Base-by-base conservation (phyloP, 176 grass and related monocot species). In the Aegilops umbellulata region DNA sequence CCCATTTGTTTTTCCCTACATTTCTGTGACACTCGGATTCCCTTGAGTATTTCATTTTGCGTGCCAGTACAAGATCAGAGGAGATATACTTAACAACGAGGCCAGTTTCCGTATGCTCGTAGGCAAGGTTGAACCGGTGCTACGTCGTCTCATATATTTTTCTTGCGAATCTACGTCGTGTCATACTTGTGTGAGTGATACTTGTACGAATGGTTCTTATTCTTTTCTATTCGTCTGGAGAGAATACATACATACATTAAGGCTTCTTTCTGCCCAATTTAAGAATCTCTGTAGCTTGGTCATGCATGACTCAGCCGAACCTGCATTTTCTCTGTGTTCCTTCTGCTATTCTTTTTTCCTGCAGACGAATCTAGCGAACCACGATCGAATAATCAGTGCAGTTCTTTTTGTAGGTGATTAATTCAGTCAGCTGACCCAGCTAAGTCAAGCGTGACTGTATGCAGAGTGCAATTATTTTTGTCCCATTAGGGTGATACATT, bases 381-480 rank as follows among this genome's bases (percentile, higher is more conserved):
- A 11, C 5, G 3, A 24, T 4, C 42, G 8, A 8, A 74, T 49
- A 49, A 49, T 34, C 46, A 7, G 34, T 58, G 58, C 22, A 10
- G 62, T 0, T 12, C 3, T 42, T 10, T 42, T 83, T 31, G 47
- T 31, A 6, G 25, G 46, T 15, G n/a, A 2, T 49, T 20, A 51
- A 17, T 39, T 47, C 26, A 22, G 49, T 87, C 47, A 3, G 60
- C 60, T 83, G 69, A 61, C 60, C 35, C 16, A 30, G 46, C 76
- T 62, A n/a, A 70, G 89, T 87, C 81, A 87, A 80, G 35, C 25
- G 26, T 51, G 60, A 80, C 76, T 80, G 42, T 22, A 9, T 46
- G 42, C 25, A 65, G 13, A 11, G 10, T 34, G 14, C 20, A 35
- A 9, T 67, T 72, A 22, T 60, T 83, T 65, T 42, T 64, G 25